Evolutionary conservation across 768 basidiomycete species (phyloP).

Genomic region (Rhodotorula graminis): DNA sequence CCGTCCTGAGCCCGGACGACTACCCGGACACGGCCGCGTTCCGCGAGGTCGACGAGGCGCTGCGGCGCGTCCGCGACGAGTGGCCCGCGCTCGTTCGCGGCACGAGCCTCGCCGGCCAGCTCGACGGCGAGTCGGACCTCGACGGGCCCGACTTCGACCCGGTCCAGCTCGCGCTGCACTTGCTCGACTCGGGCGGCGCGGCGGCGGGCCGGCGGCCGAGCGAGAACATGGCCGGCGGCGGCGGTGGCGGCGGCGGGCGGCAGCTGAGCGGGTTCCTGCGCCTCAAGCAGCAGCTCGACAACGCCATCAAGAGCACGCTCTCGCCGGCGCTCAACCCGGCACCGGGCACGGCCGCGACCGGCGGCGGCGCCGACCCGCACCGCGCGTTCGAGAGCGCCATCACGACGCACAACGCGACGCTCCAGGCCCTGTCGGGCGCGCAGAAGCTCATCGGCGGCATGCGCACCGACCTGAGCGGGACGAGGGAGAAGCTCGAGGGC

Average conservation of each 20-base stretch:
- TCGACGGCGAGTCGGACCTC: background rate
- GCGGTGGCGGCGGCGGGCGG: background rate
- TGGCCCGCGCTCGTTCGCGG: conserved; percentile 38
- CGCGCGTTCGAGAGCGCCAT: conserved; percentile 91
- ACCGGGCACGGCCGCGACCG: conserved; percentile 47
- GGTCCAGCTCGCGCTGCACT: conserved; percentile 83
- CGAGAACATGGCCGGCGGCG: conserved; percentile 46
- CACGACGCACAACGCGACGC: conserved; percentile 76
- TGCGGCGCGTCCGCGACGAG: conserved; percentile 27
- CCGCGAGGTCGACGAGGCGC: conserved; percentile 39
- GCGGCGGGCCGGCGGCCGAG: background rate
- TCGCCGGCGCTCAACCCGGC: conserved; percentile 78
- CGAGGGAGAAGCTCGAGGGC: conserved; percentile 49
- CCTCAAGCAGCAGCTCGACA: conserved; percentile 71
- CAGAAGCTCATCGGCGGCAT: conserved; percentile 71
- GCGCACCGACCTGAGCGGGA: conserved; percentile 64
- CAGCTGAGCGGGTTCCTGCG: conserved; percentile 65
- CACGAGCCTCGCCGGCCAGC: conserved; percentile 21
- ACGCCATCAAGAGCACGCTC: conserved; percentile 77
- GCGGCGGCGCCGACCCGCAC: conserved; percentile 69
- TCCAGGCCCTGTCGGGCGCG: conserved; percentile 65
- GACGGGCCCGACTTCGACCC: conserved; percentile 70
- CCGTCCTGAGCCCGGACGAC: conserved; percentile 23
- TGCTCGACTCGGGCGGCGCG: conserved; percentile 56
- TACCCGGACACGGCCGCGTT: conserved; percentile 43